Evolutionary conservation across 1,284 basidiomycete genomes (phyloP).

Genomic region (Paramarasmius palmivorus): DNA sequence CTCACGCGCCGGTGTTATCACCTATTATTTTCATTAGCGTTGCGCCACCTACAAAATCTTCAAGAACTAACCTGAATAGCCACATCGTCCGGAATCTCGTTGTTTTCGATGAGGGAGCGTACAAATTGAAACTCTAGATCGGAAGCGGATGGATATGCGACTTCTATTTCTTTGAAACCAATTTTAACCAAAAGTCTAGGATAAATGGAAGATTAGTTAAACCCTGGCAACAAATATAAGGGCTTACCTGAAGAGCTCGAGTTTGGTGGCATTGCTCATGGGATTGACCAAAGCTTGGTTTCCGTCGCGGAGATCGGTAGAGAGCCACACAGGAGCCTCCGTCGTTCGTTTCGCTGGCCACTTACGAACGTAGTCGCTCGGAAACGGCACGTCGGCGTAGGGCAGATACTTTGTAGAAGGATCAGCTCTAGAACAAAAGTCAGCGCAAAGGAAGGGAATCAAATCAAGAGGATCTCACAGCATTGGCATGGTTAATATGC

Average conservation of each 20-base stretch:
- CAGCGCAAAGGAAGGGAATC: constrained; percentile 6
- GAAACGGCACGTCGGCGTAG: constrained; percentile 70
- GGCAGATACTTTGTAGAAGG: constrained; percentile 76
- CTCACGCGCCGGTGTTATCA: constrained; percentile 82
- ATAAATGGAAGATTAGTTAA: not conserved
- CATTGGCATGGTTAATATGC: constrained; percentile 28
- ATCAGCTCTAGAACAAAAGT: constrained; percentile 47
- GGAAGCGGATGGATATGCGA: constrained; percentile 85
- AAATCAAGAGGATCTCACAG: constrained; percentile 23
- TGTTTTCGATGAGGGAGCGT: constrained; percentile 72
- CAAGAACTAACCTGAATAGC: constrained; percentile 74
- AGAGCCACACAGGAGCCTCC: constrained; percentile 83
- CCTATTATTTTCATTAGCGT: constrained; percentile 40
- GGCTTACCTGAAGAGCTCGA: constrained; percentile 73
- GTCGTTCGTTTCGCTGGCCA: constrained; percentile 79
- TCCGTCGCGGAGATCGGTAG: constrained; percentile 88
- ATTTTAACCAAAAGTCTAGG: constrained; percentile 63
- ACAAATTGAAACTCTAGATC: constrained; percentile 89
- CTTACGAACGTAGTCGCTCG: constrained; percentile 56
- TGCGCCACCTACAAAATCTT: not conserved
- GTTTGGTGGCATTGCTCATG: constrained; percentile 84
- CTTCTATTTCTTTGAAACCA: constrained; percentile 91
- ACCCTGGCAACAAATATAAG: not conserved
- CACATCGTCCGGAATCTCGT: constrained; percentile 82
- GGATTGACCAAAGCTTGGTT: constrained; percentile 89